phyloP scores from a whole-genome alignment of 2,329 filamentous ascomycete species.

The Emmonsia crescens region DNA sequence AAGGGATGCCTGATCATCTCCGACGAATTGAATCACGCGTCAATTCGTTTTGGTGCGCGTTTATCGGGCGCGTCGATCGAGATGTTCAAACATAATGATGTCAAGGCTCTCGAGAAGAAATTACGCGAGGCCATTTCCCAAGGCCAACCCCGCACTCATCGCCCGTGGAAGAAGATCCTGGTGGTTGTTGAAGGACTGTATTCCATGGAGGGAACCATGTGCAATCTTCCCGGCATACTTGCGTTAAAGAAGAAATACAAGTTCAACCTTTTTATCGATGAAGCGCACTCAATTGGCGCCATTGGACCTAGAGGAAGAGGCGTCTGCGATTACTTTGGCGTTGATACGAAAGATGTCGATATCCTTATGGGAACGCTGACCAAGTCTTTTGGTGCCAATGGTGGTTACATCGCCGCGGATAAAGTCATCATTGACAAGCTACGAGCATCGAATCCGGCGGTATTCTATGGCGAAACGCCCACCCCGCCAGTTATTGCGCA shows the following conservation, averaged over 20 bases:
- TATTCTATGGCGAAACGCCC: slow-evolving; percentile 77
- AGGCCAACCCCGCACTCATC: slow-evolving; percentile 93
- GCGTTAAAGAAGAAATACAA: slow-evolving; percentile 91
- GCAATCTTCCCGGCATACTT: slow-evolving; percentile 84
- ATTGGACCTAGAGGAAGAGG: slow-evolving; percentile 79
- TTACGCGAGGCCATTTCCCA: slow-evolving; percentile 90
- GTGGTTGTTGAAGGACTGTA: slow-evolving; percentile 95
- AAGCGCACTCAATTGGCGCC: slow-evolving; percentile 91
- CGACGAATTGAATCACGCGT: slow-evolving; percentile 95
- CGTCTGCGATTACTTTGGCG: slow-evolving; percentile 93
- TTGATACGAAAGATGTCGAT: slow-evolving; percentile 79
- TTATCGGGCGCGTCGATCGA: slow-evolving; percentile 89
- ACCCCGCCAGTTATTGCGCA: slow-evolving; percentile 81
- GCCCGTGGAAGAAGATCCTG: slow-evolving; percentile 98
- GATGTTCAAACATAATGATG: slow-evolving; percentile 97
- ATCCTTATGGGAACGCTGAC: slow-evolving; percentile 97
- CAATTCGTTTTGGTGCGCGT: slow-evolving; percentile 88
- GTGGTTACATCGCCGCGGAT: slow-evolving; percentile 84
- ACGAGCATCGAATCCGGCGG: slow-evolving; percentile 71
- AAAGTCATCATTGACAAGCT: slow-evolving; percentile 90
- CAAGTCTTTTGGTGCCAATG: slow-evolving; percentile 97
- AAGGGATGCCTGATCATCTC: slow-evolving; percentile 93
- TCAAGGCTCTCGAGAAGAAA: slow-evolving; percentile 71
- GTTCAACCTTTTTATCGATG: slow-evolving; percentile 89
- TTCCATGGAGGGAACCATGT: slow-evolving; percentile 99